Conservation (phyloP, 345 rosid genomes). For the Eucalyptus tenuipes region DNA sequence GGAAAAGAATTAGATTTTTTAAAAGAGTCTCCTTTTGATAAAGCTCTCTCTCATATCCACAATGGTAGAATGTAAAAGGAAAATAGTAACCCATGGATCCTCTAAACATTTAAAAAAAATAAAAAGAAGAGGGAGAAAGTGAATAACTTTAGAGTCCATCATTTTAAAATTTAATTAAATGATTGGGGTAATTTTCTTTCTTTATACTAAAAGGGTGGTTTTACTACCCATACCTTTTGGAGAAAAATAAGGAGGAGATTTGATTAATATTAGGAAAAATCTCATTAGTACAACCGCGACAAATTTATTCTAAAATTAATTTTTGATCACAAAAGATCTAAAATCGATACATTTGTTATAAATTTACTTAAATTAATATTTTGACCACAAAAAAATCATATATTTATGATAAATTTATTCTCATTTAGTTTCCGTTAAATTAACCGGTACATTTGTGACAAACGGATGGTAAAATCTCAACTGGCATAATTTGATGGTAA, state of each 20-base stretch:
- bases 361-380: fast-evolving
- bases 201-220: not conserved
- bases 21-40: not conserved
- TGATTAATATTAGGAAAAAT: no score
- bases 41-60: not conserved
- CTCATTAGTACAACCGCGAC: fast-evolving
- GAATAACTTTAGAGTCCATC: not conserved
- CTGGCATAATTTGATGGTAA: fast-evolving
- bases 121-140: not conserved
- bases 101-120: not conserved
- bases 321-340: fast-evolving
- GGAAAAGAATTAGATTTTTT: not conserved
- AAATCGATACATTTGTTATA: fast-evolving
- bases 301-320: no score
- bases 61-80: not conserved
- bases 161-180: not conserved
- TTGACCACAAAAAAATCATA: no score
- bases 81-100: not conserved
- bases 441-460: fast-evolving
- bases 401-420: no score
- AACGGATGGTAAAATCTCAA: fast-evolving
- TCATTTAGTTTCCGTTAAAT: no score
- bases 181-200: not conserved
- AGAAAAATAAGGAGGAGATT: not conserved
- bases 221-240: not conserved